These are phyloP conservation scores for Gnomoniopsis sp. DNA, from an alignment of 2,329 filamentous ascomycete species.

Conservation along the genomic window DNA sequence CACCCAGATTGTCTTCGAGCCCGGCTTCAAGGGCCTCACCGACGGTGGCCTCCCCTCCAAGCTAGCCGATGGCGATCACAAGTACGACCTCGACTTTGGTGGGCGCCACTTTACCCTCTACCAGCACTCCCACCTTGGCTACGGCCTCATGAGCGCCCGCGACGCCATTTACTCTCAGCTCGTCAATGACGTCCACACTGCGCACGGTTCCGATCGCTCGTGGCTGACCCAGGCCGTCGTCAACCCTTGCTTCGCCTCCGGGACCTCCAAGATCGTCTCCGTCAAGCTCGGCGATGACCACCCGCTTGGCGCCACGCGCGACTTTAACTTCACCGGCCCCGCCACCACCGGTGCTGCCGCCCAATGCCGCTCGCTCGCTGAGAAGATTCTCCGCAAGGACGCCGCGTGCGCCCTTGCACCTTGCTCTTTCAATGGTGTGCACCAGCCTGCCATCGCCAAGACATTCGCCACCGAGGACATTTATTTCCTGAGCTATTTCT, in stretches of 20 bases:
- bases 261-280: conserved; percentile 70
- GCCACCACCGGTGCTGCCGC: conserved; percentile 64
- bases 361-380: conserved; percentile 85
- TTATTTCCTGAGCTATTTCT: conserved; percentile 98
- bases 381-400: conserved; percentile 89
- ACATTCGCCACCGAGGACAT: conserved; percentile 90
- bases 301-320: conserved; percentile 59
- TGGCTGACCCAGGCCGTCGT: conserved; percentile 71
- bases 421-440: conserved; percentile 98
- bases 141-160: conserved; percentile 92
- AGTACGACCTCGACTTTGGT: conserved; percentile 87
- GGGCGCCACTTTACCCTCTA: conserved; percentile 90
- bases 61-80: conserved; percentile 88
- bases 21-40: conserved; percentile 74
- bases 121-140: conserved; percentile 96
- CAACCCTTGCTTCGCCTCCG: conserved; percentile 84
- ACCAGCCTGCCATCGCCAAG: conserved; percentile 88
- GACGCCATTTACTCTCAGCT: conserved; percentile 78
- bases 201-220: conserved; percentile 54
- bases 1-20: conserved; percentile 98
- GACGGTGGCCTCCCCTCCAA: conserved; percentile 80
- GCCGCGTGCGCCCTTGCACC: conserved; percentile 75
- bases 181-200: conserved; percentile 66
- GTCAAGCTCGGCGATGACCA: conserved; percentile 67
- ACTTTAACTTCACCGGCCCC: conserved; percentile 87